Percentiles rank a stretch among this genome's conserved stretches.
These are phyloP conservation scores for Fibroporia radiculosa DNA, from an alignment of 768 basidiomycete species.

Conservation along the genomic window DNA sequence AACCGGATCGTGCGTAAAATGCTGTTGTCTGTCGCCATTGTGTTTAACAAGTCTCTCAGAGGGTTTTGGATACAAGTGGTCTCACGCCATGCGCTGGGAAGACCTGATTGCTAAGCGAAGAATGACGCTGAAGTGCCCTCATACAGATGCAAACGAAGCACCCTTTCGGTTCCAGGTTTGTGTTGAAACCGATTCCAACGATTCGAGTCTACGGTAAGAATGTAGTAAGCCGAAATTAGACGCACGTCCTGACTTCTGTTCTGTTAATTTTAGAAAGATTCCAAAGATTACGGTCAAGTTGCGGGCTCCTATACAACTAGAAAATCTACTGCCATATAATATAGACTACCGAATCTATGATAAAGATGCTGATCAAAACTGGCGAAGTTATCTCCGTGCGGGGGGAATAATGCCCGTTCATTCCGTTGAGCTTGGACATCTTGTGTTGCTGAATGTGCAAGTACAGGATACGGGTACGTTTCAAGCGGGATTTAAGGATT, in stretches of 20 bases:
- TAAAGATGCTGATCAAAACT: conserved; percentile 90
- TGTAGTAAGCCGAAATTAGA: too few species aligned
- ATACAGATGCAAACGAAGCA: conserved; percentile 71
- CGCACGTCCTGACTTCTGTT: neutral
- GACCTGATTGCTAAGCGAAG: conserved; percentile 64
- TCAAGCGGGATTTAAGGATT: too few species aligned
- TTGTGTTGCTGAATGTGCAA: conserved; percentile 83
- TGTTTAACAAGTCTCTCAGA: conserved; percentile 37
- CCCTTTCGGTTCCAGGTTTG: conserved; percentile 94
- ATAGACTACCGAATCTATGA: conserved; percentile 96
- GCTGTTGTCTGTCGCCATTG: neutral
- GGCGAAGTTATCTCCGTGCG: conserved; percentile 86
- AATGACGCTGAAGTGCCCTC: conserved; percentile 80
- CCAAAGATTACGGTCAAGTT: conserved; percentile 83
- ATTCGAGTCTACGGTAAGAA: conserved; percentile 49
- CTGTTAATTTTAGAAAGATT: conserved; percentile 47
- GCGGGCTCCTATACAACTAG: conserved; percentile 89
- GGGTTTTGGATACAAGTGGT: conserved; percentile 97
- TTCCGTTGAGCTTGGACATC: conserved; percentile 85
- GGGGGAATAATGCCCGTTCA: conserved; percentile 97
- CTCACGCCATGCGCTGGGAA: conserved; percentile 79
- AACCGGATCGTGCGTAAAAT: conserved; percentile 83
- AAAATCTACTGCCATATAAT: conserved; percentile 92
- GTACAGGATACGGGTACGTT: conserved; percentile 82
- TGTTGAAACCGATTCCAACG: conserved; percentile 65